These are phyloP conservation scores for Chaetomium sp. DNA, from an alignment of 2,329 filamentous ascomycete species.

Conservation along the genomic window DNA sequence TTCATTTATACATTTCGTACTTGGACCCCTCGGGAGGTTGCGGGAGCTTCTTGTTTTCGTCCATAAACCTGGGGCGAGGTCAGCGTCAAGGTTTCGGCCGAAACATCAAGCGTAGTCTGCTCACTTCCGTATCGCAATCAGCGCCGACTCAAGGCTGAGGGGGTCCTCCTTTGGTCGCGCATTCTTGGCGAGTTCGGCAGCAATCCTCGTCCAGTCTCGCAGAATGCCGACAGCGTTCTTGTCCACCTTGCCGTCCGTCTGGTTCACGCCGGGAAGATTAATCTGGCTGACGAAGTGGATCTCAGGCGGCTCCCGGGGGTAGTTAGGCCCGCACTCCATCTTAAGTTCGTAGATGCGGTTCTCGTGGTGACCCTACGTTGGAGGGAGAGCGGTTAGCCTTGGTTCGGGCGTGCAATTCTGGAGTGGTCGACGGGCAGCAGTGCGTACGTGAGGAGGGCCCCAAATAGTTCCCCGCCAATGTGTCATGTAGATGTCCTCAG, in stretches of 20 bases:
- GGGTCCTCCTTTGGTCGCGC: slow-evolving; percentile 40
- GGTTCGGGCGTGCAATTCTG: background rate
- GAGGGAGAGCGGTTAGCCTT: slow-evolving; percentile 21
- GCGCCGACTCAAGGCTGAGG: slow-evolving; percentile 41
- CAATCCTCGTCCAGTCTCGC: slow-evolving; percentile 87
- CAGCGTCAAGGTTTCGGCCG: slow-evolving; percentile 11
- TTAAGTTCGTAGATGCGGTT: slow-evolving; percentile 98
- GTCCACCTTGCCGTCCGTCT: slow-evolving; percentile 79
- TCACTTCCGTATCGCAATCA: slow-evolving; percentile 42
- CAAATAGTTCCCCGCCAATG: slow-evolving; percentile 99
- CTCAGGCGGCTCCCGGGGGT: slow-evolving; percentile 85
- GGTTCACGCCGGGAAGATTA: slow-evolving; percentile 93
- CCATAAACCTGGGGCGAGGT: slow-evolving; percentile 76
- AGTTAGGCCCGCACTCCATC: slow-evolving; percentile 89
- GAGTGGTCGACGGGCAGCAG: background rate
- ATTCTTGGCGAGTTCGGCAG: slow-evolving; percentile 68
- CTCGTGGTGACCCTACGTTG: slow-evolving; percentile 81
- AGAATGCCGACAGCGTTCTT: slow-evolving; percentile 81
- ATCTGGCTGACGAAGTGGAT: slow-evolving; percentile 93
- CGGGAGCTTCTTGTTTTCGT: slow-evolving; percentile 91
- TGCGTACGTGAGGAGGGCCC: slow-evolving; percentile 86
- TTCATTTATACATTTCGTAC: slow-evolving; percentile 39
- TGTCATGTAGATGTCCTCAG: slow-evolving; percentile 93
- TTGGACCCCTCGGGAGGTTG: slow-evolving; percentile 85
- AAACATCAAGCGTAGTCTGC: slow-evolving; percentile 22